Percentiles rank a stretch among this genome's conserved stretches.
Evolutionary conservation across 208 protist species (phyloP).

Genomic region (Balamuthia mandrillaris): DNA sequence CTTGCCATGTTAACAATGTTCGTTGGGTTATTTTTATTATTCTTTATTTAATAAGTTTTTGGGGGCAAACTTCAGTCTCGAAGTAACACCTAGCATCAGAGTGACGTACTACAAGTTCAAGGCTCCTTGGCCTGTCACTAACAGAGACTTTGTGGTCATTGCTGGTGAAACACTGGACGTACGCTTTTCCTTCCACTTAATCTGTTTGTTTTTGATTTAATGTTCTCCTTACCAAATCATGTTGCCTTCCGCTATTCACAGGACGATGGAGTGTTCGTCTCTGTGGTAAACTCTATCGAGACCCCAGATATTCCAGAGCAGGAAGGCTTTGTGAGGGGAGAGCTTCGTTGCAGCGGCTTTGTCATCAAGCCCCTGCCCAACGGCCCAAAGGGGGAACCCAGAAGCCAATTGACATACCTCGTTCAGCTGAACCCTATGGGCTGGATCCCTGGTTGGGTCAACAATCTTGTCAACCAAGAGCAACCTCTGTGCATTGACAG

Average conservation of each 20-base stretch:
- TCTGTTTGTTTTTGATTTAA: neutral
- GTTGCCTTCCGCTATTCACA: neutral
- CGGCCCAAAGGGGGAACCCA: neutral
- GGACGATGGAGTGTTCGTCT: neutral
- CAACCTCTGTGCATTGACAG: conserved; percentile 12
- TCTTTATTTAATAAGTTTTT: too few species aligned
- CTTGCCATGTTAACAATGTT: too few species aligned
- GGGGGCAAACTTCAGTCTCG: neutral
- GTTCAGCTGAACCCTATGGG: conserved; percentile 16
- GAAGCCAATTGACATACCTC: conserved; percentile 1
- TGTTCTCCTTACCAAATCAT: neutral
- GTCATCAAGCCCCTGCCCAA: conserved; percentile 22
- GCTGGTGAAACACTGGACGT: neutral
- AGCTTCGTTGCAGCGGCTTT: neutral
- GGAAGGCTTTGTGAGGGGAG: neutral
- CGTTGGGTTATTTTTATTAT: too few species aligned
- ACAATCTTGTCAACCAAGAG: neutral
- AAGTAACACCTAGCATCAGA: neutral
- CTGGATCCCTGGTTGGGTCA: neutral
- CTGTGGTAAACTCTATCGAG: conserved; percentile 13
- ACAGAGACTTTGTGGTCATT: neutral
- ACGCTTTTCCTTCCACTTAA: neutral
- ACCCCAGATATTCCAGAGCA: neutral
- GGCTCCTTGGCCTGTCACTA: neutral
- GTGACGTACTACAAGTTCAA: conserved; percentile 19